These are phyloP conservation scores for Lachnellula willkommii DNA, from an alignment of 2,329 filamentous ascomycete genomes.

Conservation along the genomic window DNA sequence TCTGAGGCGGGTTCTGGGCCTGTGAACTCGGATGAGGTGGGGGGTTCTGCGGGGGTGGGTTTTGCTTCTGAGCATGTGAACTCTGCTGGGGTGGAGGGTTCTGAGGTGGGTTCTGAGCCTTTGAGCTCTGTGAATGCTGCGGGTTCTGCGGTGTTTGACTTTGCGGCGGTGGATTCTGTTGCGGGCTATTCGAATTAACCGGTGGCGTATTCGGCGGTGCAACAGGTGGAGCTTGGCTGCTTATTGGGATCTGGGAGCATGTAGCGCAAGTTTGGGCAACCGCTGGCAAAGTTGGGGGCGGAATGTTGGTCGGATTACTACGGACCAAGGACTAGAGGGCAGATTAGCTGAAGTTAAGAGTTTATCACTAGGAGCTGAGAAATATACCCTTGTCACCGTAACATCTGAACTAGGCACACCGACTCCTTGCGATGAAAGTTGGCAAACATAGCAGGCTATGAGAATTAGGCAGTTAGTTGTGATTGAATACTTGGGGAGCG, in stretches of 20 bases:
- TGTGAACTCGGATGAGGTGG: not conserved
- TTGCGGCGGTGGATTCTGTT: not conserved
- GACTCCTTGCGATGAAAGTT: slow-evolving; percentile 5
- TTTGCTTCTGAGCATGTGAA: no score
- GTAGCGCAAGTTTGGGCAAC: not conserved
- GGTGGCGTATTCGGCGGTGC: not conserved
- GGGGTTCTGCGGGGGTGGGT: not conserved
- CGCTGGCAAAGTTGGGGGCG: not conserved
- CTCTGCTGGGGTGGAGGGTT: not conserved
- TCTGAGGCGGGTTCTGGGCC: not conserved
- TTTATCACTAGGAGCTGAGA: not conserved
- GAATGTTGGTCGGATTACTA: not conserved
- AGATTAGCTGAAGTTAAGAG: not conserved
- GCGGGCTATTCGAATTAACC: not conserved
- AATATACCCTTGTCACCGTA: slow-evolving; percentile 6
- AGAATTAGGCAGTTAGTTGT: not conserved
- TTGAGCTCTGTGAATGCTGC: not conserved
- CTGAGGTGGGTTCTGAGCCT: not conserved
- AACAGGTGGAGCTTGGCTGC: not conserved
- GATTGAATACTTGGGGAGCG: not conserved
- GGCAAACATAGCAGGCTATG: slow-evolving; percentile 9
- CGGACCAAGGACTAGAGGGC: not conserved
- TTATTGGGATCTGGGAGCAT: not conserved
- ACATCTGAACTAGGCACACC: slow-evolving; percentile 9
- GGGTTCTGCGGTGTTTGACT: no score